These are phyloP conservation scores for Debaryomyces sp. DNA, from an alignment of 1,139 yeast species.

Conservation along the genomic window DNA sequence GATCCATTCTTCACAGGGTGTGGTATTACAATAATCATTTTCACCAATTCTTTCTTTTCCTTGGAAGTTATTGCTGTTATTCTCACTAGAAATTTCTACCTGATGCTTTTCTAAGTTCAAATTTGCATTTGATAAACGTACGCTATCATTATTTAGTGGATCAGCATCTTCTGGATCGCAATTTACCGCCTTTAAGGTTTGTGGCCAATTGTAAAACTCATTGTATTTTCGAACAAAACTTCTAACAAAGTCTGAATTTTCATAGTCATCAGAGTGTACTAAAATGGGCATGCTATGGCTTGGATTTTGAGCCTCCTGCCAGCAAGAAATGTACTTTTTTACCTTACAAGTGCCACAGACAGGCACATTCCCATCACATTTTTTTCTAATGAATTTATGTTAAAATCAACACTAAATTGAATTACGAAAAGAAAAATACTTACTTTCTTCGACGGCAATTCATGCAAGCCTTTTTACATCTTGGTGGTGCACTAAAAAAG, in stretches of 20 bases:
- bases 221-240: no score
- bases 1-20: not conserved
- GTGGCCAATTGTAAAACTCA: no score
- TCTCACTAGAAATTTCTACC: no score
- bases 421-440: not conserved
- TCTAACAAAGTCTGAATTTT: no score
- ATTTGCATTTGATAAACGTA: no score
- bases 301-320: not conserved
- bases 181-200: no score
- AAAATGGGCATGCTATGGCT: not conserved
- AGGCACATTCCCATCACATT: not conserved
- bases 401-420: not conserved
- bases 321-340: not conserved
- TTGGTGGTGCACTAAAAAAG: not conserved
- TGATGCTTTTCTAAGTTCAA: no score
- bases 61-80: no score
- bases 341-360: not conserved
- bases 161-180: no score
- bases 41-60: no score
- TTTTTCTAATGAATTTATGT: not conserved
- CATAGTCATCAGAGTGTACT: not conserved
- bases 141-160: no score
- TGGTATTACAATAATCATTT: no score
- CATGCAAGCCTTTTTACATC: not conserved
- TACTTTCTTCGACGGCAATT: conserved; percentile 2